Evolutionary conservation across 192 early-diverging fungal genomes (phyloP), one percentile per base, ranked within the genome.

Genomic region (Coemansia sp.): DNA sequence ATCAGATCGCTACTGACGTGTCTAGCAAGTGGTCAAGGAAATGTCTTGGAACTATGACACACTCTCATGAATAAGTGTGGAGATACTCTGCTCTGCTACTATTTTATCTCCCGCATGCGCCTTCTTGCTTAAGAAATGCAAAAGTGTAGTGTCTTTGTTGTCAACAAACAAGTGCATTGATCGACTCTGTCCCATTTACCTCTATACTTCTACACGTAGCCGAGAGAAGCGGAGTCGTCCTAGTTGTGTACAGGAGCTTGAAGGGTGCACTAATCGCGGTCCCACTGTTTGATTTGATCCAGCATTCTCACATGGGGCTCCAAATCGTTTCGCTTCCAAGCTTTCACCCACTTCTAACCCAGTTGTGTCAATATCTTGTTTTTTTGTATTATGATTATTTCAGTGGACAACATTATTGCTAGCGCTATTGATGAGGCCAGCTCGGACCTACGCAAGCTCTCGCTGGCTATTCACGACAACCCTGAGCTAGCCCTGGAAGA

Each of bases 401-500:
- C 70, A 10, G 52, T 78, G 5, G 71, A 73, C 43, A 22, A 70
- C 6, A 41, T 73, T 33, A 66, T 78, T 10, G 40, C 40, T 55
- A 38, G 50, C 29, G 38, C 76, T 24, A 78, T 78, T 33, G 70
- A 65, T 57, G 60, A 41, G 29, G 71, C 57, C 27, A 73, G 68
- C 72, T 9, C 13, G 4, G 72, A 79, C 11, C 77, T 79, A 15
- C 77, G 77, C 63, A 61, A 39, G 53, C 69, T 74, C 34, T 71
- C 74, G 2, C 64, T 66, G 8, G 34, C 85, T 80, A 85, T 91
- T 60, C 88, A 90, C 58, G 86, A 83, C 50, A 64, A 90, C 70
- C 88, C 89, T 18, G 89, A 91, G 72, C 64, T 87, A 27, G 82
- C 79, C 7, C 67, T 85, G 31, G 40, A 87, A 55, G 91, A 93